phyloP scores from a whole-genome alignment of 2,329 filamentous ascomycete genomes.

The Penicillium brevicompactum region DNA sequence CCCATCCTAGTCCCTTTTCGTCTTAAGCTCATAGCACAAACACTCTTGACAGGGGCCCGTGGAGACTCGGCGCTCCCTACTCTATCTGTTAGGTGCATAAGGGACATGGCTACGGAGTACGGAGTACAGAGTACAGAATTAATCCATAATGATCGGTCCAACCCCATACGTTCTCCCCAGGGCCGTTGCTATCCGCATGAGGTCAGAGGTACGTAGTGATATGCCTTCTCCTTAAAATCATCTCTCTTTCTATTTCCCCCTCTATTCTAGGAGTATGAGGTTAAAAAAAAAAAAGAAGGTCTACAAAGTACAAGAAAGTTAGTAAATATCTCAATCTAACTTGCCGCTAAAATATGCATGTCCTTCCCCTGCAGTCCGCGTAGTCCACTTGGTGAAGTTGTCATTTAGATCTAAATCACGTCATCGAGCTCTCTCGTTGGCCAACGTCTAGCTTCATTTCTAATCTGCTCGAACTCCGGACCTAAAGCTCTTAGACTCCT shows the following conservation, averaged over 20 bases:
- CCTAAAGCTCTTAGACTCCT: not conserved
- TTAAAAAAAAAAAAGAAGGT: not conserved
- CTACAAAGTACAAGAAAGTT: not conserved
- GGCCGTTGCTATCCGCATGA: not conserved
- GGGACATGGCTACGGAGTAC: not conserved
- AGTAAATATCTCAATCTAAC: not conserved
- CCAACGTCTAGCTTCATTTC: not conserved
- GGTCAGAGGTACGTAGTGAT: not conserved
- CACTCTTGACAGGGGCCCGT: constrained; percentile 10
- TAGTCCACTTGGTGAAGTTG: constrained; percentile 13
- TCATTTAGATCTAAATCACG: constrained; percentile 38
- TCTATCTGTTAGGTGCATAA: constrained; percentile 16
- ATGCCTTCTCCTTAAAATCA: too few relatives aligned
- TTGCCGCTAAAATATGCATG: not conserved
- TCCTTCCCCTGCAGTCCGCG: constrained; percentile 2
- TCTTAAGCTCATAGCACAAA: not conserved
- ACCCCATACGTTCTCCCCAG: not conserved
- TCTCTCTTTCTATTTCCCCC: not conserved
- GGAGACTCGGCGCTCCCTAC: constrained; percentile 11
- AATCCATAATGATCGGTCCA: not conserved
- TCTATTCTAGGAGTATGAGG: not conserved
- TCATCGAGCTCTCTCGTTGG: constrained; percentile 33
- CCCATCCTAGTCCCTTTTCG: not conserved
- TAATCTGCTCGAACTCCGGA: not conserved
- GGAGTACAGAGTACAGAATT: not conserved